Percentiles rank a stretch among this genome's conserved stretches.
These are phyloP conservation scores for Gnetum montanum DNA, from an alignment of 75 land plant species.

Conservation along the genomic window DNA sequence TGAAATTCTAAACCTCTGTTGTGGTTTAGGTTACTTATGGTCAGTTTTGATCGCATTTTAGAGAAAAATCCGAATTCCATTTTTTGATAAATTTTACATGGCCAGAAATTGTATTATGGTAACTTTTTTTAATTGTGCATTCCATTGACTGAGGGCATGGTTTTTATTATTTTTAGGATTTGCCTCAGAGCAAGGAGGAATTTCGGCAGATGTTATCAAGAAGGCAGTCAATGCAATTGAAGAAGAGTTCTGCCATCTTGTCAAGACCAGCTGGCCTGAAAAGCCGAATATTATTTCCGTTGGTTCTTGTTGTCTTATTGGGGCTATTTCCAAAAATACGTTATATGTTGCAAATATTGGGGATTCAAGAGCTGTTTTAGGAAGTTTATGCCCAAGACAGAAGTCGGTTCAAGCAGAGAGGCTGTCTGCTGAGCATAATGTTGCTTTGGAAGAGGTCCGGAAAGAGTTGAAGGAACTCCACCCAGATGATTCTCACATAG, in stretches of 20 bases:
- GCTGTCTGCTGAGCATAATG: constrained; percentile 71
- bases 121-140: too few relatives aligned
- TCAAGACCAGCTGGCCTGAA: constrained; percentile 31
- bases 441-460: constrained; percentile 47
- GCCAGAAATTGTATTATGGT: too few relatives aligned
- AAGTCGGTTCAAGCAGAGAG: constrained; percentile 28
- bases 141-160: too few relatives aligned
- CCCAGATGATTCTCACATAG: constrained; percentile 74
- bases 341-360: constrained; percentile 70
- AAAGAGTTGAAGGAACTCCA: constrained; percentile 52
- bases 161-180: constrained; percentile 11
- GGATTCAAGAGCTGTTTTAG: constrained; percentile 47
- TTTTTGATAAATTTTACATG: too few relatives aligned
- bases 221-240: constrained; percentile 59
- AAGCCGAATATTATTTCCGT: constrained; percentile 61
- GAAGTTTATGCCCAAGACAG: constrained; percentile 3
- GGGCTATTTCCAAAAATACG: constrained; percentile 36
- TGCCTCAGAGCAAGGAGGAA: constrained; percentile 47
- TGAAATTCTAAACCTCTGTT: too few relatives aligned
- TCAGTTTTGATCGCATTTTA: too few relatives aligned
- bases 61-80: too few relatives aligned
- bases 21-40: too few relatives aligned
- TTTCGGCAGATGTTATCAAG: constrained; percentile 57
- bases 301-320: constrained; percentile 81
- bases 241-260: constrained; percentile 54